Evolutionary conservation across 2,329 filamentous ascomycete species (phyloP).

Genomic region (Pseudogymnoascus sp.): DNA sequence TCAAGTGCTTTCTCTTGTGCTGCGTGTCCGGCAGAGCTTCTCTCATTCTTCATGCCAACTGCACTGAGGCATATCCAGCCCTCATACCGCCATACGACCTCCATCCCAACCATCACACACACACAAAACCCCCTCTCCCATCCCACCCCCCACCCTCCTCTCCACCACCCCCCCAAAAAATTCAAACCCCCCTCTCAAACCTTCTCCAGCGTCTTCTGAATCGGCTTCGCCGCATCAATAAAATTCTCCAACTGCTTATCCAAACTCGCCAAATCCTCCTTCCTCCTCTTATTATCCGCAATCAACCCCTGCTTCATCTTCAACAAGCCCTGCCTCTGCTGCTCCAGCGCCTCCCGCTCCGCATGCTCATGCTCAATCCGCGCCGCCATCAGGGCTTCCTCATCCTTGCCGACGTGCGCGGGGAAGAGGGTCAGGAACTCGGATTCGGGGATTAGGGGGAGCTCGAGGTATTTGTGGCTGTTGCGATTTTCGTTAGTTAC

Average conservation of each 20-base stretch:
- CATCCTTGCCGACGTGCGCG: conserved; percentile 60
- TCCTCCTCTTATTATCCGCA: conserved; percentile 79
- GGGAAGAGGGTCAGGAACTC: conserved; percentile 73
- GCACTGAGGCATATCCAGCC: background rate
- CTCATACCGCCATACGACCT: background rate
- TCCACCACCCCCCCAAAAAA: background rate
- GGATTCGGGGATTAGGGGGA: conserved; percentile 75
- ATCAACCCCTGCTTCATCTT: conserved; percentile 63
- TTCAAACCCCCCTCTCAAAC: conserved; percentile 29
- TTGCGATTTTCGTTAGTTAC: conserved; percentile 33
- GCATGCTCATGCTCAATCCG: conserved; percentile 85
- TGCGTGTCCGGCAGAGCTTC: no score
- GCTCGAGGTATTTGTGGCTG: conserved; percentile 78
- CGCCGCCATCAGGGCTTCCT: conserved; percentile 78
- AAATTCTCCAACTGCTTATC: conserved; percentile 92
- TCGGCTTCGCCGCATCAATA: conserved; percentile 83
- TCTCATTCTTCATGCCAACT: background rate
- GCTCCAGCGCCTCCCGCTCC: conserved; percentile 77
- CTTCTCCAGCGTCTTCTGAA: conserved; percentile 78
- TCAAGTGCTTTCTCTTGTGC: background rate
- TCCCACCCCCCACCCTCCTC: background rate
- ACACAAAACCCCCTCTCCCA: background rate
- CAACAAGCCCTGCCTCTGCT: conserved; percentile 67
- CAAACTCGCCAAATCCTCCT: conserved; percentile 83
- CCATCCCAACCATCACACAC: background rate